Evolutionary conservation across 257 asterid species (phyloP).

Genomic region (Solanum bulbocastanum): DNA sequence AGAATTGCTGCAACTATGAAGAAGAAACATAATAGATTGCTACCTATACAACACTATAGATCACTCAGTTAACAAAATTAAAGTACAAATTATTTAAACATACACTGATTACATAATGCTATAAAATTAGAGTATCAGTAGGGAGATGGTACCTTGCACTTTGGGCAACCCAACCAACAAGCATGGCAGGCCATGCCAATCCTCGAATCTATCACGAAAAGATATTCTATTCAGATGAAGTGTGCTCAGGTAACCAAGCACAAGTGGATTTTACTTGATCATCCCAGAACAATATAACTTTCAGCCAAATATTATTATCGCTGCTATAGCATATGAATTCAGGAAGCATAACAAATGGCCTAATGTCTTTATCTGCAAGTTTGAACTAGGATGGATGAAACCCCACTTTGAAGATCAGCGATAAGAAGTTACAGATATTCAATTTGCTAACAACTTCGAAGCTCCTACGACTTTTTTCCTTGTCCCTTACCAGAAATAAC

Average conservation of each 20-base stretch:
- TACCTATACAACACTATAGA: background rate
- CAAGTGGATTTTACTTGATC: background rate
- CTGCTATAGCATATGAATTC: background rate
- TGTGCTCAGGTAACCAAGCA: background rate
- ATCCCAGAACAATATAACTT: background rate
- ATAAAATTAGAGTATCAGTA: background rate
- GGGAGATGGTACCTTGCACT: slow-evolving; percentile 63
- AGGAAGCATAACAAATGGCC: background rate
- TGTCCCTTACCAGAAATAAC: background rate
- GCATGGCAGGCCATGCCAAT: slow-evolving; percentile 93
- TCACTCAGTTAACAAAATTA: background rate
- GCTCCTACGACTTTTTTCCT: background rate
- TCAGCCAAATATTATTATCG: background rate
- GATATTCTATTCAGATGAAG: slow-evolving; percentile 6
- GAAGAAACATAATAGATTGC: background rate
- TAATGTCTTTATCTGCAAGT: background rate
- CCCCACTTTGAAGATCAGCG: background rate
- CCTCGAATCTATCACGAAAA: slow-evolving; percentile 68
- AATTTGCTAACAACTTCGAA: background rate
- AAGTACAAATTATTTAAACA: background rate
- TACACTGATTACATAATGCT: background rate
- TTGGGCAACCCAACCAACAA: slow-evolving; percentile 98
- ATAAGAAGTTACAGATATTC: background rate
- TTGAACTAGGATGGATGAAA: background rate
- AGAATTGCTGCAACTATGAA: background rate